Percentiles rank a stretch among this genome's conserved stretches.
Evolutionary conservation across 208 protist genomes (phyloP).

Genomic region (Naegleria fowleri): DNA sequence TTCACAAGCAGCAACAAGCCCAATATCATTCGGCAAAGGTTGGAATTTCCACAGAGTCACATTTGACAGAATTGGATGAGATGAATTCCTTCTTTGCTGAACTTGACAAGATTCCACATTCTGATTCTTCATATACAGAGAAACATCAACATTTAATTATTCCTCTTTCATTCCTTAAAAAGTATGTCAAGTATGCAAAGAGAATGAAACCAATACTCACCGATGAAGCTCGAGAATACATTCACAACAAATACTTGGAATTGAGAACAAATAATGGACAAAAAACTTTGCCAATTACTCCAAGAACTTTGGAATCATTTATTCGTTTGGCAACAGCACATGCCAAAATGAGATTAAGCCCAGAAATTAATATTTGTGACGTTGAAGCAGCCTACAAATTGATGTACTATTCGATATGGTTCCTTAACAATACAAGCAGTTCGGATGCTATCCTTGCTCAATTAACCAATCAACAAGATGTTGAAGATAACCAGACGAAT

Average conservation of each 20-base stretch:
- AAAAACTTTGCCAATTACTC: slow-evolving; percentile 73
- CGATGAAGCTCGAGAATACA: slow-evolving; percentile 67
- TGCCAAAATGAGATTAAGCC: slow-evolving; percentile 81
- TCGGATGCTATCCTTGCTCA: not conserved
- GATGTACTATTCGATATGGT: slow-evolving; percentile 19
- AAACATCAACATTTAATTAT: slow-evolving; percentile 52
- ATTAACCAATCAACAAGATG: not conserved
- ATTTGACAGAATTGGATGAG: slow-evolving; percentile 25
- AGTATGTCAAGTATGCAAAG: slow-evolving; percentile 89
- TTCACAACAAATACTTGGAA: slow-evolving; percentile 77
- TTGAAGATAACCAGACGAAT: not conserved
- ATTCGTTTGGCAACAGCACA: slow-evolving; percentile 88
- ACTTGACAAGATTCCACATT: slow-evolving; percentile 11
- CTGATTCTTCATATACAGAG: not conserved
- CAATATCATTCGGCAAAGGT: slow-evolving; percentile 11
- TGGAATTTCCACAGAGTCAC: not conserved
- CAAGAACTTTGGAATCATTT: slow-evolving; percentile 92
- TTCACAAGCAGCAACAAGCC: slow-evolving; percentile 60
- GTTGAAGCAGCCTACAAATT: slow-evolving; percentile 59
- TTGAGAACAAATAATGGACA: slow-evolving; percentile 71
- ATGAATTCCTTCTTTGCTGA: slow-evolving; percentile 23
- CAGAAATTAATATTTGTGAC: slow-evolving; percentile 68
- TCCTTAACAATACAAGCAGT: slow-evolving; percentile 6
- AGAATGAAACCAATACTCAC: slow-evolving; percentile 62
- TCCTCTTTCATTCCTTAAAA: slow-evolving; percentile 88